Evolutionary conservation across 2,329 filamentous ascomycete genomes (phyloP).

Genomic region (Beauveria medogensis): DNA sequence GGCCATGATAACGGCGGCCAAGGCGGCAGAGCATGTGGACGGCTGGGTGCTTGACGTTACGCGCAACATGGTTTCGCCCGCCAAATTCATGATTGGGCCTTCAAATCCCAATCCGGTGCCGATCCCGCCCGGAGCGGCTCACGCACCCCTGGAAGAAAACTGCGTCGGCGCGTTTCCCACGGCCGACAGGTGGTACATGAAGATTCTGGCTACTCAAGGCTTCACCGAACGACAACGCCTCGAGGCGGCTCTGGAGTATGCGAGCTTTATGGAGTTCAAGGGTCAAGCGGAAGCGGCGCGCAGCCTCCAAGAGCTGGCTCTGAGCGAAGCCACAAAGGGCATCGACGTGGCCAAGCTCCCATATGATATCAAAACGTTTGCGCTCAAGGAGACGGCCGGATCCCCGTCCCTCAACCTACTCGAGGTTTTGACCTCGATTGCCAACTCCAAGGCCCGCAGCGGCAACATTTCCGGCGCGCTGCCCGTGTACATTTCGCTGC

Average conservation of each 20-base stretch:
- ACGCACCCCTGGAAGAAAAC: conserved; percentile 65
- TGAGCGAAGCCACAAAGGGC: conserved; percentile 62
- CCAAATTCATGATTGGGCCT: conserved; percentile 68
- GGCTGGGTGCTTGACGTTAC: conserved; percentile 67
- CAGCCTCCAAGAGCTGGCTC: conserved; percentile 66
- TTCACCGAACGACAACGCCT: conserved; percentile 73
- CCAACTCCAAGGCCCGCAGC: conserved; percentile 65
- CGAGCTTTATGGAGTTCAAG: conserved; percentile 78
- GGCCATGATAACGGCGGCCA: conserved; percentile 67
- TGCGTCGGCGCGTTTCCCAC: conserved; percentile 60
- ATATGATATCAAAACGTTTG: conserved; percentile 54
- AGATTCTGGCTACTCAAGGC: conserved; percentile 71
- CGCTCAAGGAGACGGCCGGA: conserved; percentile 52
- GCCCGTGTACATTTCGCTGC: conserved; percentile 76
- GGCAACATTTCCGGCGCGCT: conserved; percentile 62
- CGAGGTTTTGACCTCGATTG: conserved; percentile 65
- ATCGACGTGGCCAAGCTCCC: conserved; percentile 31
- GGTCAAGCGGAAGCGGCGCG: conserved; percentile 54
- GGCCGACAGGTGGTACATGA: conserved; percentile 73
- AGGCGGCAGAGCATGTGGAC: conserved; percentile 72
- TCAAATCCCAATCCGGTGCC: conserved; percentile 76
- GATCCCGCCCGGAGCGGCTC: conserved; percentile 53
- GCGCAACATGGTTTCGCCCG: conserved; percentile 58
- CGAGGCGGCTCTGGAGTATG: conserved; percentile 75
- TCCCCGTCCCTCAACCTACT: conserved; percentile 67